Evolutionary conservation across 2,329 filamentous ascomycete species (phyloP), one percentile per base, ranked within the genome.

Genomic region (Penicillium psychrosexuale): DNA sequence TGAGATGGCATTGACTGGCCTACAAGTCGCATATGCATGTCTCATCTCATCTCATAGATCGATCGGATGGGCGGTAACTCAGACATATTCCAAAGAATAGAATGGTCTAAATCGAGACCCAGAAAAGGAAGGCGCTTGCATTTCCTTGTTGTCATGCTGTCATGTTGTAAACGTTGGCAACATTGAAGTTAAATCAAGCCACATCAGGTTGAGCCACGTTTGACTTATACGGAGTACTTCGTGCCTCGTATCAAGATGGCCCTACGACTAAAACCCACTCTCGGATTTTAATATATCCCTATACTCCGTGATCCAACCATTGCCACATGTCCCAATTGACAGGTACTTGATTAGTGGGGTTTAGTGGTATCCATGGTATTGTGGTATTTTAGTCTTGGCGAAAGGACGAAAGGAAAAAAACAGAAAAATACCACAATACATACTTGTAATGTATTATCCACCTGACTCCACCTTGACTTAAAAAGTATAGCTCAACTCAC

Each of bases 31-130:
- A 51, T 9, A 19, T 45, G 47, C 28, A 40, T 15, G 34, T 51
- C 27, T 55, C 47, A 45, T 38, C 28, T 34, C 13, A 28, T 55
- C 27, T 55, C 47, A 45, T 38, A 42, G n/a, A 55, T 51, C 34
- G 40, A 55, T 55, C 52, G 52, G 52, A 45, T 39, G 17, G 7
- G 19, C 51, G 39, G 39, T 36, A 51, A 45, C 47, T 40, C 40
- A 39, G 47, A 55, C 47, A 45, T 45, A 8, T 27, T n/a, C 28
- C 28, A 22, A 55, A 54, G 12, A n/a, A 39, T 2, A 5, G 22
- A 5, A 28, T 30, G 15, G 47, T 28, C 27, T 30, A 9, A 28
- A 24, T 45, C 22, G 8, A n/a, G 40, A 51, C n/a, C 28, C 34
- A 7, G 28, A 8, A 51, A 39, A 34, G 47, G 47, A 51, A 51